A percentile compares a stretch with the other conserved stretches of the same genome.
Evolutionary conservation across 495 filamentous ascomycete genomes (phyloP).

Genomic region (Penicillium pancosmium): DNA sequence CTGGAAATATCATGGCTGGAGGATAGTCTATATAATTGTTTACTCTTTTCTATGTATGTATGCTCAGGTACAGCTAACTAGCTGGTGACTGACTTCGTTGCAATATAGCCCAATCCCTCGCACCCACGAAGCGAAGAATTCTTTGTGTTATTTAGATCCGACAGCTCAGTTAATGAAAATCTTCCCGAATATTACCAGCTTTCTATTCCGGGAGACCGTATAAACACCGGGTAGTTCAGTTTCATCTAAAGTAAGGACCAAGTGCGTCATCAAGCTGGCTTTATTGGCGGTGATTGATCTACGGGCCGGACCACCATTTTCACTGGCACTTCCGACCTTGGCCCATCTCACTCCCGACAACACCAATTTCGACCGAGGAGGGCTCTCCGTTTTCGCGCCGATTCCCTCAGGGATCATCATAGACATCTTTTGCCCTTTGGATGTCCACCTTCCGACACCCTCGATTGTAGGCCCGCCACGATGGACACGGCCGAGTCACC

Average conservation of each 20-base stretch:
- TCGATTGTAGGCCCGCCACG: constrained; percentile 27
- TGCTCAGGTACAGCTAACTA: too few relatives aligned
- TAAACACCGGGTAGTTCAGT: constrained; percentile 1
- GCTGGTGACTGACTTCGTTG: too few relatives aligned
- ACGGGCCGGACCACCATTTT: constrained; percentile 26
- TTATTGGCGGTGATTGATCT: constrained; percentile 31
- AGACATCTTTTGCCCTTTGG: constrained; percentile 12
- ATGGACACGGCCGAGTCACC: constrained; percentile 44
- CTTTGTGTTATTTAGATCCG: too few relatives aligned
- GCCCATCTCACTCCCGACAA: constrained; percentile 20
- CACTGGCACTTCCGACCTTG: constrained; percentile 5
- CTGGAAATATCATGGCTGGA: constrained; percentile 14
- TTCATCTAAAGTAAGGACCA: constrained; percentile 16
- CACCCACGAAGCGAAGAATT: too few relatives aligned
- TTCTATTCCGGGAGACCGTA: background rate
- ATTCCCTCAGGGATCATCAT: constrained; percentile 9
- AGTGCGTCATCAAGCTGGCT: constrained; percentile 33
- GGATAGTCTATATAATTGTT: background rate
- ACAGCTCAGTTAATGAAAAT: too few relatives aligned
- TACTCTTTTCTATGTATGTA: background rate
- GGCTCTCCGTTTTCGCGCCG: constrained; percentile 1
- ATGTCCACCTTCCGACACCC: constrained; percentile 24
- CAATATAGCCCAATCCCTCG: too few relatives aligned
- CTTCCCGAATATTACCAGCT: background rate
- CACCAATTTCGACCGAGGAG: constrained; percentile 19